These are phyloP conservation scores for Thinopyrum elongatum DNA, from an alignment of 176 grass and related monocot species.

Conservation along the genomic window DNA sequence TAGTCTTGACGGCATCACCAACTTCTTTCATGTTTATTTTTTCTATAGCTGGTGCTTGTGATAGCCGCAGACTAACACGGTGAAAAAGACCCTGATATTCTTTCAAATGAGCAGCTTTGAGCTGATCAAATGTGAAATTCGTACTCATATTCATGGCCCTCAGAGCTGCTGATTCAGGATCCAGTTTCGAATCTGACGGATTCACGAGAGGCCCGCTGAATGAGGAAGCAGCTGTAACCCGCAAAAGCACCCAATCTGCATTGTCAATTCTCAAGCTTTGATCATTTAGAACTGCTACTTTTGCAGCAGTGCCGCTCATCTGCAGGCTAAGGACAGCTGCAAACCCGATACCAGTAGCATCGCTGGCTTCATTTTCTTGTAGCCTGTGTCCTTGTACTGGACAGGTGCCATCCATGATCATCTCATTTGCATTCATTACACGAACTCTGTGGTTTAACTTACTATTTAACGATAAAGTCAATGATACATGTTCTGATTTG, in stretches of 20 bases:
- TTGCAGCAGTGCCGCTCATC: slow-evolving; percentile 26
- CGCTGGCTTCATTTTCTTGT: not conserved
- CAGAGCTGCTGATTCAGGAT: slow-evolving; percentile 45
- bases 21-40: not conserved
- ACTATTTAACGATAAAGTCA: slow-evolving; percentile 52
- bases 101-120: slow-evolving; percentile 65
- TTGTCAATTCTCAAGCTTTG: slow-evolving; percentile 52
- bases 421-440: slow-evolving; percentile 39
- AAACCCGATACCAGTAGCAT: slow-evolving; percentile 62
- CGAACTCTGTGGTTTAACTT: slow-evolving; percentile 39
- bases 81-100: slow-evolving; percentile 78
- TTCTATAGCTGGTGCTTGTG: slow-evolving; percentile 16
- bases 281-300: slow-evolving; percentile 31
- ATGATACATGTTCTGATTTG: slow-evolving; percentile 51
- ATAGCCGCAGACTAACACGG: slow-evolving; percentile 55
- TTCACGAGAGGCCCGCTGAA: slow-evolving; percentile 59
- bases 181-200: slow-evolving; percentile 60
- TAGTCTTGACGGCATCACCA: slow-evolving; percentile 32
- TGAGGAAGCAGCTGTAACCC: slow-evolving; percentile 60
- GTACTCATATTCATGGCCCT: slow-evolving; percentile 37
- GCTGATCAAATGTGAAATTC: slow-evolving; percentile 51
- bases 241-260: slow-evolving; percentile 68
- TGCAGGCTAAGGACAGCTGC: slow-evolving; percentile 49
- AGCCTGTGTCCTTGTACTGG: slow-evolving; percentile 25
- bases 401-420: slow-evolving; percentile 67